phyloP scores from a whole-genome alignment of 164 flowering plant species.

The Vitis cinerea region DNA sequence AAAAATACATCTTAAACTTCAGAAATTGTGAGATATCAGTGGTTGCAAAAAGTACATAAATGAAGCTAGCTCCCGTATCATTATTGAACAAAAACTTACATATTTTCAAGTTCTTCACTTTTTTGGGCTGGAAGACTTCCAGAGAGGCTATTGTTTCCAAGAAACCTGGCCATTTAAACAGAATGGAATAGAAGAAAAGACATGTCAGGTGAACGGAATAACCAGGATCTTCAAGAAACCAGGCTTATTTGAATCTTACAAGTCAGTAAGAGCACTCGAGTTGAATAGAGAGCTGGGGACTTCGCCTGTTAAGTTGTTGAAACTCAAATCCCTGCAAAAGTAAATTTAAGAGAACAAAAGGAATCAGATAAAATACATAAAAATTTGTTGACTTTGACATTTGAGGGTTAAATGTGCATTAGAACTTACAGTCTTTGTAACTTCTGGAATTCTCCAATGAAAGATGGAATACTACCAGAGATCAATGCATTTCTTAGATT shows the following conservation, averaged over 20 bases:
- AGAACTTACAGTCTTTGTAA: conserved; percentile 34
- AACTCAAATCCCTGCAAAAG: conserved; percentile 25
- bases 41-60: too few relatives aligned
- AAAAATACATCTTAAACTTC: too few relatives aligned
- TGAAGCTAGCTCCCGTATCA: neutral
- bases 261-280: conserved; percentile 6
- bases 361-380: neutral
- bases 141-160: conserved; percentile 17
- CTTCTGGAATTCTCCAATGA: conserved; percentile 18
- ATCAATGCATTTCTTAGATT: conserved; percentile 30
- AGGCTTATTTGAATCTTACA: conserved; percentile 7
- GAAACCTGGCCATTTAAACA: conserved; percentile 14
- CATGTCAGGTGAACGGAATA: too few relatives aligned
- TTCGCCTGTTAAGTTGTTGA: conserved; percentile 27
- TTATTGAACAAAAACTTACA: conserved; percentile 1
- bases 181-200: too few relatives aligned
- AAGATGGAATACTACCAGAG: conserved; percentile 34
- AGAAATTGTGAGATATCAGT: too few relatives aligned
- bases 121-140: conserved; percentile 12
- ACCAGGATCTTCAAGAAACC: too few relatives aligned
- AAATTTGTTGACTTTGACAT: too few relatives aligned
- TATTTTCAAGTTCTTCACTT: conserved; percentile 3
- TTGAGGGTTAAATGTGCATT: too few relatives aligned
- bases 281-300: conserved; percentile 20
- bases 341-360: neutral